Base-by-base conservation (phyloP, 352 stramenopile species). In the Pythium vanterpoolii region DNA sequence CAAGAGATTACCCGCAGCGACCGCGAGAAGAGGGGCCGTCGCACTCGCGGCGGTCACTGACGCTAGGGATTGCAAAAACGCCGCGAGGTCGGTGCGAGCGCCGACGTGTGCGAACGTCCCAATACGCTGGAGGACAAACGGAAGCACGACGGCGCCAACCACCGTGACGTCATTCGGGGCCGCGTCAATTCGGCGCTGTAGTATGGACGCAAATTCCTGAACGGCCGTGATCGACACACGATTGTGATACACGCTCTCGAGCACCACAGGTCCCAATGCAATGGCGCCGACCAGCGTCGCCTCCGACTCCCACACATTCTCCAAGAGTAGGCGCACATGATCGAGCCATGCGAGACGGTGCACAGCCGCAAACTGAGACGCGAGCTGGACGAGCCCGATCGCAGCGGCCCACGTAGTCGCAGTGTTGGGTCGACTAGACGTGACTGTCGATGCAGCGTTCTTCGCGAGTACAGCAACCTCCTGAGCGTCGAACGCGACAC, bases 311-410 rank as follows among this genome's bases (percentile, higher is more conserved):
- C 56, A 63, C 18, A 63, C 23, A 3, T 39, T 11, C n/a, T 16
- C 10, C 1, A 89, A 56, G 39, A 83, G 13, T 18, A n/a, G 31
- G 40, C 50, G 73, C 21, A 86, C 10, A 43, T 78, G 78, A 16
- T 42, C 31, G 10, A 89, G 71, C 79, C 79, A 89, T n/a, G 63
- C 2, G 33, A 66, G 59, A 13, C 59, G 49, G 42, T 39, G 18
- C 9, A 47, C 33, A 18, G 23, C 13, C 4, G 60, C 44, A 21
- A 67, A 47, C 6, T 34, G 21, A 23, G 10, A 13, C 3, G 51
- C 21, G 19, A 67, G 26, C 39, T 48, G 49, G 1, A 44, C 43
- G 14, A 67, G 51, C 8, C 48, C 46, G 34, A 67, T 56, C 4
- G 23, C 49, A 4, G 51, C 26, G 4, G 60, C 60, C 51, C 52